Percentiles rank a stretch among this genome's conserved stretches.
phyloP scores from a whole-genome alignment of 192 early-diverging fungal genomes.

The Diversispora epigaea region DNA sequence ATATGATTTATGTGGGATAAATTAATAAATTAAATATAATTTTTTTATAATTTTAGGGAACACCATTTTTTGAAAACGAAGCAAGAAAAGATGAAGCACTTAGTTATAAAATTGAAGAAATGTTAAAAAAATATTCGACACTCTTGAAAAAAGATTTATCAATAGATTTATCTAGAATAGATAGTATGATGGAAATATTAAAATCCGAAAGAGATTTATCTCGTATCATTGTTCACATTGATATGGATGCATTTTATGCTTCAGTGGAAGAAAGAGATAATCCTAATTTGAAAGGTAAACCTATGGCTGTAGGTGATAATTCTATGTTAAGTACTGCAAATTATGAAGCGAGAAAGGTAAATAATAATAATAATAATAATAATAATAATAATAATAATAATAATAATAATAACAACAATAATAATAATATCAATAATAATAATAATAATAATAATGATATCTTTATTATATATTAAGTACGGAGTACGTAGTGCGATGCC shows the following conservation, averaged over 20 bases:
- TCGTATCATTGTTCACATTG: slow-evolving; percentile 61
- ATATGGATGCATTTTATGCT: slow-evolving; percentile 77
- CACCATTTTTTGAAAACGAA: slow-evolving; percentile 56
- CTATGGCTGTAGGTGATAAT: slow-evolving; percentile 62
- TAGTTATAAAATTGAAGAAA: slow-evolving; percentile 41
- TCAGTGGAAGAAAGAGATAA: slow-evolving; percentile 68
- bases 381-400: not conserved
- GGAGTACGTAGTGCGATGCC: slow-evolving; percentile 73
- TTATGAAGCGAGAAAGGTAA: slow-evolving; percentile 53
- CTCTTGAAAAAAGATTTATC: slow-evolving; percentile 44
- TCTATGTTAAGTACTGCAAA: slow-evolving; percentile 65
- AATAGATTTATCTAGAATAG: slow-evolving; percentile 36
- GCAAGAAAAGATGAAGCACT: slow-evolving; percentile 45
- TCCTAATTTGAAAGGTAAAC: slow-evolving; percentile 55
- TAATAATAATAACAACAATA: not conserved
- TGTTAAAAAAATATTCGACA: slow-evolving; percentile 41
- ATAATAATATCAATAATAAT: not conserved
- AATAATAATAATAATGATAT: not conserved
- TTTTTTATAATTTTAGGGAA: not conserved
- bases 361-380: not conserved
- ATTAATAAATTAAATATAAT: slow-evolving; percentile 36
- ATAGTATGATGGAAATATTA: slow-evolving; percentile 41
- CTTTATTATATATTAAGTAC: slow-evolving; percentile 34
- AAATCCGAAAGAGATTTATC: slow-evolving; percentile 49
- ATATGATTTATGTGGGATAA: not conserved